These are phyloP conservation scores for Auriscalpium microsporum DNA, from an alignment of 768 basidiomycete species.

Conservation along the genomic window DNA sequence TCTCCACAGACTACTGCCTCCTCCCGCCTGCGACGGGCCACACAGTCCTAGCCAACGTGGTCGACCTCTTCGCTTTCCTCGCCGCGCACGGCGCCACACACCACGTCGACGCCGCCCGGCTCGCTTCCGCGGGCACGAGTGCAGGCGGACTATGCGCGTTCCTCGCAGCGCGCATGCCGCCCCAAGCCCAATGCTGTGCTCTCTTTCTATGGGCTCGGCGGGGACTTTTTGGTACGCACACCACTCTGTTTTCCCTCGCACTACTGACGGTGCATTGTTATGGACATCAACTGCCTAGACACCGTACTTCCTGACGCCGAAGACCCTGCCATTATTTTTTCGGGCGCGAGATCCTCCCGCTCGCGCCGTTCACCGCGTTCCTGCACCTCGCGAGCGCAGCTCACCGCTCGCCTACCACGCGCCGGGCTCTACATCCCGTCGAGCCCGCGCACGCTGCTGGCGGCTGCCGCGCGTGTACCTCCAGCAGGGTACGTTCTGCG, in stretches of 20 bases:
- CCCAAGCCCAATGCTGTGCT: conserved; percentile 34
- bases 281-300: conserved; percentile 30
- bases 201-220: conserved; percentile 59
- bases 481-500: conserved; percentile 48
- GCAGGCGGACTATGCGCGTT: conserved; percentile 60
- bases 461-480: conserved; percentile 46
- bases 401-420: conserved; percentile 37
- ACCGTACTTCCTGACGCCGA: conserved; percentile 41
- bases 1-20: conserved; percentile 58
- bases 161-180: conserved; percentile 44
- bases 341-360: conserved; percentile 48
- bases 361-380: conserved; percentile 35
- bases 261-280: neutral
- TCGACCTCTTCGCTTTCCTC: conserved; percentile 46
- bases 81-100: conserved; percentile 13
- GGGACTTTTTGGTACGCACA: conserved; percentile 37
- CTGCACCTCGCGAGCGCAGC: conserved; percentile 33
- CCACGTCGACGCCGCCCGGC: conserved; percentile 31
- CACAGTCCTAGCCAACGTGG: conserved; percentile 50
- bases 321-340: conserved; percentile 43
- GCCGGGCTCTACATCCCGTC: conserved; percentile 39
- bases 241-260: neutral
- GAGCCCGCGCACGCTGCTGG: conserved; percentile 55
- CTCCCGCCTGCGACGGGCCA: conserved; percentile 44
- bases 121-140: conserved; percentile 50